A percentile compares a stretch with the other conserved stretches of the same genome.
These are phyloP conservation scores for Pseudocohnilembus persalinus DNA, from an alignment of 169 alveolate species.

Conservation along the genomic window DNA sequence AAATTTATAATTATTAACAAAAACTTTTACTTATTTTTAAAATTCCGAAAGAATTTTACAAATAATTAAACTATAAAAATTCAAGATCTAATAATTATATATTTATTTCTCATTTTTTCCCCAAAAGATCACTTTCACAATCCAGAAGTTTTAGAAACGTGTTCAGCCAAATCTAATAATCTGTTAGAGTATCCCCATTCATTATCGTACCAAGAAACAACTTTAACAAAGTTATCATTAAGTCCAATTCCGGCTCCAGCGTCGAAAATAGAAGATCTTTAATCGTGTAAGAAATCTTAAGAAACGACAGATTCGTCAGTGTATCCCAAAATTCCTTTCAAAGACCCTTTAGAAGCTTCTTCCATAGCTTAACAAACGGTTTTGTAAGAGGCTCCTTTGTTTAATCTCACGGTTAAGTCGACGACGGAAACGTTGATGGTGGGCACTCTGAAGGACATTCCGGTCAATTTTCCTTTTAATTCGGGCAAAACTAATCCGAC, in stretches of 20 bases:
- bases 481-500: slow-evolving; percentile 99
- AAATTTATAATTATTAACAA: too few species aligned
- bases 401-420: slow-evolving; percentile 96
- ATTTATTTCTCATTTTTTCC: background rate
- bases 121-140: slow-evolving; percentile 8
- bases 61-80: too few species aligned
- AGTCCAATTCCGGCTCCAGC: slow-evolving; percentile 97
- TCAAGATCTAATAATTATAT: background rate
- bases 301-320: slow-evolving; percentile 98
- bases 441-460: slow-evolving; percentile 99
- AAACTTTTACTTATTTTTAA: too few species aligned
- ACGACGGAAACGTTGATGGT: slow-evolving; percentile 98
- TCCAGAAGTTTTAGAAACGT: slow-evolving; percentile 60
- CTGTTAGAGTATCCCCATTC: slow-evolving; percentile 99
- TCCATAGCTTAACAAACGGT: slow-evolving; percentile 94
- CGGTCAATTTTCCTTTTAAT: slow-evolving; percentile 98
- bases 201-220: slow-evolving; percentile 98
- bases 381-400: slow-evolving; percentile 95
- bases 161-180: slow-evolving; percentile 90
- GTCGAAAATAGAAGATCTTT: slow-evolving; percentile 95
- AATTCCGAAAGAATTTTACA: too few species aligned
- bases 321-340: slow-evolving; percentile 96
- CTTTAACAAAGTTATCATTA: slow-evolving; percentile 96
- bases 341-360: slow-evolving; percentile 94
- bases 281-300: slow-evolving; percentile 94